These are phyloP conservation scores for Phytophthora lateralis DNA, from an alignment of 352 stramenopile species.

Conservation along the genomic window DNA sequence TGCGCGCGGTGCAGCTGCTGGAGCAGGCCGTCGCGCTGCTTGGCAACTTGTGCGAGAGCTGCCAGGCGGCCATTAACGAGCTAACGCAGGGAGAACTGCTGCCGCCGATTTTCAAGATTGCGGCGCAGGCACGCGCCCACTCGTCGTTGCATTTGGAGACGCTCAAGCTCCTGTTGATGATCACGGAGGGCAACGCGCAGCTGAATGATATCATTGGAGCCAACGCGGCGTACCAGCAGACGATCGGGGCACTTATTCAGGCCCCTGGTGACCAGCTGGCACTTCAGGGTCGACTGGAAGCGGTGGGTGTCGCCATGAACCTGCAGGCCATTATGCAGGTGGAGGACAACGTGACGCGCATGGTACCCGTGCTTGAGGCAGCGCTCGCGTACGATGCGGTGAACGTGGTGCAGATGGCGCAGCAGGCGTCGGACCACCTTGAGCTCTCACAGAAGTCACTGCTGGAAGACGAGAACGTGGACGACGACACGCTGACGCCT, in stretches of 20 bases:
- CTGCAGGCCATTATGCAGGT: conserved; percentile 73
- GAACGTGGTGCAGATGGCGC: conserved; percentile 74
- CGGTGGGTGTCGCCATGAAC: conserved; percentile 84
- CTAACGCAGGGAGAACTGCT: conserved; percentile 78
- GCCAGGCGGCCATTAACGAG: conserved; percentile 79
- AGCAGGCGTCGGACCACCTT: conserved; percentile 68
- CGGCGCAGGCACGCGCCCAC: conserved; percentile 54
- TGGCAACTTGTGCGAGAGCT: conserved; percentile 85
- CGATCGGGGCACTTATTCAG: conserved; percentile 72
- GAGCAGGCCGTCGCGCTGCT: conserved; percentile 85
- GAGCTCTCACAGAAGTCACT: conserved; percentile 59
- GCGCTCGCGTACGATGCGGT: conserved; percentile 84
- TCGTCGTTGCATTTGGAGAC: conserved; percentile 73
- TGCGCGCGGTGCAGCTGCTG: conserved; percentile 75
- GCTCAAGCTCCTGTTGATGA: conserved; percentile 79
- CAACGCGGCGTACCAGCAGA: conserved; percentile 67
- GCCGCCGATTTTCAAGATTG: conserved; percentile 78
- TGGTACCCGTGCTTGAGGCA: conserved; percentile 71
- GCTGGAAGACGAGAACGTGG: conserved; percentile 68
- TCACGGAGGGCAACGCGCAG: conserved; percentile 83
- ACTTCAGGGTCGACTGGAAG: conserved; percentile 57
- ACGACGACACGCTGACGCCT: conserved; percentile 64
- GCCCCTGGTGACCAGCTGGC: conserved; percentile 56
- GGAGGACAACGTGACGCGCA: conserved; percentile 66
- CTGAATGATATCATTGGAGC: conserved; percentile 71